Base-by-base conservation (phyloP, 2,329 filamentous ascomycete genomes). In the Eutypella sp. region DNA sequence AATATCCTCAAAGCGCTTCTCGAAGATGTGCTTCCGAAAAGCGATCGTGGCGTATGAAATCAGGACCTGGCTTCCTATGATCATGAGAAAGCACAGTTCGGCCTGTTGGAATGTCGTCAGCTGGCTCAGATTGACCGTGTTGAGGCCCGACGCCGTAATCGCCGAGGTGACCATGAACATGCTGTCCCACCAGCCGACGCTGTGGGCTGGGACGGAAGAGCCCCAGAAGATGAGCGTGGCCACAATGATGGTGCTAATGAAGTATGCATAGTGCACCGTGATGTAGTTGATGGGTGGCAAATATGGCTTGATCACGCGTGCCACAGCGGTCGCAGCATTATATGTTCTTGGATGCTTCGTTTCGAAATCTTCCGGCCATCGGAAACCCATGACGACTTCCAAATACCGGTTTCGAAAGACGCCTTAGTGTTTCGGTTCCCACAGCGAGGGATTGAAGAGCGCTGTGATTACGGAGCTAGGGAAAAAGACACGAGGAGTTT, bases 31-130 rank as follows among this genome's bases (percentile, higher is more conserved):
- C 55, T 76, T 79, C 33, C 84, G 71, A 7, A 82, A 73, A 40
- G 76, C 64, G 3, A 88, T 75, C 3, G 85, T 84, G 51, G 77
- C 79, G 27, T 79, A 76, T 1, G 79, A 84, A 2, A 88, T 80
- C 58, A 82, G 80, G n/a, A 87, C 79, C 11, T 78, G 72, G 45
- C 81, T 82, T 2, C 85, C 85, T 6, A 85, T 60, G 39, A 87
- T 69, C 49, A 88, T 83, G 36, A 87, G 68, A 3, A 82, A 47
- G 55, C 82, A 85, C 9, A 89, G 69, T 33, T 85, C 64, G 23
- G 78, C 66, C 60, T 89, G 85, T 61, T 89, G 85, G 58, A 82
- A 84, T 0, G 78, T 82, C 33, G 81, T 87, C 56, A 88, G 58
- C 23, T 72, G 67, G 45, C 77, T 82, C 20, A 87, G 65, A 57